These are phyloP conservation scores for Mucor indicus DNA, from an alignment of 371 early-diverging fungal species.

Conservation along the genomic window DNA sequence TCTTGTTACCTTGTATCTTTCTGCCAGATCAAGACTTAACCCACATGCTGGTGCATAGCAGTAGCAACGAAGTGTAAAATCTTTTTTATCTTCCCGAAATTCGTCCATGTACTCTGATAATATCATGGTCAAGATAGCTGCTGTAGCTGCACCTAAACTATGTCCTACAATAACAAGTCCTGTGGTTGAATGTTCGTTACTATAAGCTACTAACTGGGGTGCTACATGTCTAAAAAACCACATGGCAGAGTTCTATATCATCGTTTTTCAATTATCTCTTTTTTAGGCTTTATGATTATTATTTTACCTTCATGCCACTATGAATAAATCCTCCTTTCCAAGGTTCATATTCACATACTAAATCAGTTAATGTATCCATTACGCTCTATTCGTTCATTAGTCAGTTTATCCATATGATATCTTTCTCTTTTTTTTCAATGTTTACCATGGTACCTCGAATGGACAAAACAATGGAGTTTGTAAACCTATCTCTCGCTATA, in stretches of 20 bases:
- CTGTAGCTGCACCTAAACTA: conserved; percentile 81
- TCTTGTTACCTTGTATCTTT: conserved; percentile 34
- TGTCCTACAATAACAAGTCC: conserved; percentile 77
- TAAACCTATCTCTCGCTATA: conserved; percentile 67
- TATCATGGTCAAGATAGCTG: conserved; percentile 78
- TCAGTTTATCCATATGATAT: not conserved
- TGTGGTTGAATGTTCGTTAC: conserved; percentile 57
- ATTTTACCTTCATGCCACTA: conserved; percentile 65
- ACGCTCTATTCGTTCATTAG: conserved; percentile 53
- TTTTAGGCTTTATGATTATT: not conserved
- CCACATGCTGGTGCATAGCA: conserved; percentile 53
- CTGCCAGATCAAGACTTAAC: conserved; percentile 37
- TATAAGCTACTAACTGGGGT: conserved; percentile 67
- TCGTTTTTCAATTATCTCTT: not conserved
- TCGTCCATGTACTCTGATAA: conserved; percentile 60
- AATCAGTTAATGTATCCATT: conserved; percentile 81
- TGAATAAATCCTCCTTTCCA: conserved; percentile 89
- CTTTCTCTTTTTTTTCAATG: not conserved
- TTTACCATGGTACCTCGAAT: conserved; percentile 84
- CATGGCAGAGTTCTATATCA: conserved; percentile 60
- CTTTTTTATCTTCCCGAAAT: conserved; percentile 37
- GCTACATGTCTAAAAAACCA: conserved; percentile 74
- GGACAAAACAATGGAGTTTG: conserved; percentile 70
- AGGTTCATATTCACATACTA: conserved; percentile 82
- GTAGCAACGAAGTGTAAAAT: conserved; percentile 36